Evolutionary conservation across 73 alveolate genomes (phyloP), one percentile per base, ranked within the genome.

Genomic region (Blepharisma japonicum): DNA sequence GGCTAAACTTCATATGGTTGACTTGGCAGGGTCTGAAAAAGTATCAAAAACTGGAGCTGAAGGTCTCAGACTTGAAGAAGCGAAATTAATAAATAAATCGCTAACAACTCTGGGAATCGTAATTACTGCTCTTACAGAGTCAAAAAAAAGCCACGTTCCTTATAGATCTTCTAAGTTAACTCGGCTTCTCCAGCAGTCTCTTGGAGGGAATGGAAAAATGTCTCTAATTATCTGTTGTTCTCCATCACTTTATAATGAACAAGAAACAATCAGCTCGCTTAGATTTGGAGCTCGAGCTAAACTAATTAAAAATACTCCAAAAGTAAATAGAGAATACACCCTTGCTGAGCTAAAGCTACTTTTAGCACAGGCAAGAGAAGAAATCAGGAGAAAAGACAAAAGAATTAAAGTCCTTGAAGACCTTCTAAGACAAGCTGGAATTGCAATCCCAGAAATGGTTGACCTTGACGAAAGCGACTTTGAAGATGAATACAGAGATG

Each of bases 181-280:
- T 45, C 82, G 98, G 56, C 90, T 96, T 71, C 86, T 96, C 27
- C 88, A 94, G 87, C 98, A 96, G 77, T 96, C 99, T 55, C 83
- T 96, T 14, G 99, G 99, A 61, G 99, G 99, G 21, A 96, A 96
- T 86, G 90, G 98, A 9, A 96, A 96, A 78, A 96, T 98, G 6
- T 98, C 93, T 27, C 95, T 96, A 98, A 94, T 96, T 51, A 98
- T 98, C 6, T 94, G 95, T 66, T 83, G 94, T 8, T 96, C 98
- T 2, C 99, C 99, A 45, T 98, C 98, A 27, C 98, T 90, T 83
- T 94, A 94, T 83, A 96, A 96, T 85, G 94, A 90, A 53, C 98
- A 94, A 56, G 99, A 96, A 91, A 92, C 99, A 7, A 77, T 96
- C 55, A 84, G 97, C 6, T 94, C 99, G 49, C 80, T 96, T n/a